Evolutionary conservation across 345 rosid genomes (phyloP), one percentile per base, ranked within the genome.

Genomic region (Hibiscus mutabilis): DNA sequence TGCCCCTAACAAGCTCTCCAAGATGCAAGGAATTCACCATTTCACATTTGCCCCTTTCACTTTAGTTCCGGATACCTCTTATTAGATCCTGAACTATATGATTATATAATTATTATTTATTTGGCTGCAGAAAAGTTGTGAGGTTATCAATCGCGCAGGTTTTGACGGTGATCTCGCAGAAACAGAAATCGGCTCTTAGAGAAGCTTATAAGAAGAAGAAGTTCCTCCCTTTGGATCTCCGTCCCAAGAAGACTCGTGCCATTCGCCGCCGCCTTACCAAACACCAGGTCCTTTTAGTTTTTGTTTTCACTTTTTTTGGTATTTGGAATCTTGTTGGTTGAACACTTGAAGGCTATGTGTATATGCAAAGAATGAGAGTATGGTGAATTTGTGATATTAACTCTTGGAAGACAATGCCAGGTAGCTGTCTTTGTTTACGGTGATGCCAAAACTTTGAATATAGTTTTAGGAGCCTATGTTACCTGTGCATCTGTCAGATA

Each of bases 181-280:
- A 82, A 71, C 98, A 93, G 82, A 93, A 93, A 86, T 79, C 89
- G 40, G 91, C 91, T 0, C 60, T 93, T 60, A 88, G 98, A 79
- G 96, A 93, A 16, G 98, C 77, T 10, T 93, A 87, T 77, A 85
- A 89, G 86, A 89, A 79, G 29, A 93, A 89, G 87, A 91, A 86
- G 80, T 81, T 80, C 56, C 64, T 91, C 79, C 98, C 98, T 4
- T 92, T 93, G 15, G 98, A 93, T 80, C 84, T 93, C 61, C 97
- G 98, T 74, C 92, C 96, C 69, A 93, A 93, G 89, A 93, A 93
- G 89, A 93, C 97, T 71, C 81, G 96, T 68, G 97, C 93, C 33
- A 93, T 93, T 77, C 92, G 96, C 61, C 82, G 98, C 75, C 86
- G 88, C 78, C 97, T 93, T 55, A 91, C 98, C 60, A 93, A 91